Evolutionary conservation across 371 early-diverging fungal genomes (phyloP).

Genomic region (Mucor racemosus): DNA sequence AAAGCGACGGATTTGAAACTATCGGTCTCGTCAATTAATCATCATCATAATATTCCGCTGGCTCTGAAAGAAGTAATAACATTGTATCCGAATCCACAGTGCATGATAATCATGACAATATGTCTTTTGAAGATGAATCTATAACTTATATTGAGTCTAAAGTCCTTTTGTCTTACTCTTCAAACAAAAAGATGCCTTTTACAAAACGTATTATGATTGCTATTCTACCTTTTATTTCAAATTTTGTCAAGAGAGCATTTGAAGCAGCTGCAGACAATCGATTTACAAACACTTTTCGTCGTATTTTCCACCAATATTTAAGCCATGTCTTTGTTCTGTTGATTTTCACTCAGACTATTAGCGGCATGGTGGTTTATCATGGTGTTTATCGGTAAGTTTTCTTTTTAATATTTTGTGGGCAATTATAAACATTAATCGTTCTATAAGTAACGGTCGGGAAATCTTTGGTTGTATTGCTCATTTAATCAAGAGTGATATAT

Average conservation of each 20-base stretch:
- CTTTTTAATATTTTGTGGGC: background rate
- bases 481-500: conserved; percentile 57
- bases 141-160: conserved; percentile 11
- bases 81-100: conserved; percentile 23
- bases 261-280: conserved; percentile 41
- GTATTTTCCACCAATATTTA: conserved; percentile 40
- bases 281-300: conserved; percentile 45
- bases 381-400: conserved; percentile 46
- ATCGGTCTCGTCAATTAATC: conserved; percentile 13
- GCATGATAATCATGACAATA: conserved; percentile 6
- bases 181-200: conserved; percentile 20
- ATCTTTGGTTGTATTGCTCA: conserved; percentile 56
- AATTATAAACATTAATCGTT: background rate
- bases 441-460: conserved; percentile 32
- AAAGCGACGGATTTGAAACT: conserved; percentile 32
- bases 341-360: conserved; percentile 50
- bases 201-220: conserved; percentile 29
- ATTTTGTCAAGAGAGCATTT: conserved; percentile 37
- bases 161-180: background rate
- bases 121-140: conserved; percentile 19
- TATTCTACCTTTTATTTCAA: conserved; percentile 39
- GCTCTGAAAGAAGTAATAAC: conserved; percentile 12
- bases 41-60: conserved; percentile 12
- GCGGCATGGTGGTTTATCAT: conserved; percentile 53
- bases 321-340: conserved; percentile 46